These are phyloP conservation scores for Nymphaea thermarum DNA, from an alignment of 164 flowering plant species.

Conservation along the genomic window DNA sequence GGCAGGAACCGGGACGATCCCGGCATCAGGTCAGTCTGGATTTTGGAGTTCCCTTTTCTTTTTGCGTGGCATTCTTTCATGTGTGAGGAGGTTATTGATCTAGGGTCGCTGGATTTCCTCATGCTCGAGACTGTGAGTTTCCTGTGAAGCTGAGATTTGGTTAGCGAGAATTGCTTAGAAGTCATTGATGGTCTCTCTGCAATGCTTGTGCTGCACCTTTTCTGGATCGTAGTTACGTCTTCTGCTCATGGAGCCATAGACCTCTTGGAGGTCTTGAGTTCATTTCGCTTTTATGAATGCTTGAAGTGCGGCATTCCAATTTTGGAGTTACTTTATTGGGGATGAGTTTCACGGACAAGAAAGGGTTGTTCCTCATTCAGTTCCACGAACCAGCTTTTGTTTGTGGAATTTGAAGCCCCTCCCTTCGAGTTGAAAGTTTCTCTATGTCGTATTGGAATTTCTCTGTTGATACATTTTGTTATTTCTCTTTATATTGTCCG, in stretches of 20 bases:
- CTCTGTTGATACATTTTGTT: too few relatives aligned
- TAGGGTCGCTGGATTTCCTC: too few relatives aligned
- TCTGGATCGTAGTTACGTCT: background rate
- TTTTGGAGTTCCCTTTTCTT: background rate
- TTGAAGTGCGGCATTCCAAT: background rate
- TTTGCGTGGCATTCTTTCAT: background rate
- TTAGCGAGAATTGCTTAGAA: background rate
- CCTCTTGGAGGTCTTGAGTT: too few relatives aligned
- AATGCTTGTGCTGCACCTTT: too few relatives aligned
- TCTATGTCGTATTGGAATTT: too few relatives aligned
- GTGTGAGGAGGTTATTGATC: too few relatives aligned
- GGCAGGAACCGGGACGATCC: constrained; percentile 13
- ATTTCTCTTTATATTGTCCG: too few relatives aligned
- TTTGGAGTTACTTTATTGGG: too few relatives aligned
- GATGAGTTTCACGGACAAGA: too few relatives aligned
- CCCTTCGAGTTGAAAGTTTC: background rate
- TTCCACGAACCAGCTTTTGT: background rate
- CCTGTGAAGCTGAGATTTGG: background rate
- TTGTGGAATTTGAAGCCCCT: background rate
- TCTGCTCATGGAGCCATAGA: background rate
- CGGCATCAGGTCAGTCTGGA: constrained; percentile 5
- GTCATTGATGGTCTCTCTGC: too few relatives aligned
- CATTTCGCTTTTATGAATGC: background rate
- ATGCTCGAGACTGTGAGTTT: background rate
- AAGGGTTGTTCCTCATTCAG: background rate